These are phyloP conservation scores for Globisporangium spiculum DNA, from an alignment of 352 stramenopile genomes.

Conservation along the genomic window DNA sequence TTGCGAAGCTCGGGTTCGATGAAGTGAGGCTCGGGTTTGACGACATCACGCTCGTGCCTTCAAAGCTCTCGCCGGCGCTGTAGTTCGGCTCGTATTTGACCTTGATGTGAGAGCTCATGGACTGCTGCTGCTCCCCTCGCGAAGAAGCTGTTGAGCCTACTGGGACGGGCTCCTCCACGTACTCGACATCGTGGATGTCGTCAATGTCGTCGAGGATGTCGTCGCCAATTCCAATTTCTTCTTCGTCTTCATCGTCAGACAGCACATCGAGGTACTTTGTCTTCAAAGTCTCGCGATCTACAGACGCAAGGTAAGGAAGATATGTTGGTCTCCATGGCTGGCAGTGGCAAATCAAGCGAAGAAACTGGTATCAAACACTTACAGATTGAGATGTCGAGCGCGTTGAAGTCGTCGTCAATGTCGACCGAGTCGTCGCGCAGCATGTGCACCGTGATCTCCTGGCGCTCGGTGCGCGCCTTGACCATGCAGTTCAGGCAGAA, in stretches of 20 bases:
- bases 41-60: slow-evolving; percentile 20
- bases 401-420: slow-evolving; percentile 13
- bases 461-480: slow-evolving; percentile 24
- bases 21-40: slow-evolving; percentile 12
- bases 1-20: slow-evolving; percentile 15
- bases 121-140: not conserved
- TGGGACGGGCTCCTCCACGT: slow-evolving; percentile 10
- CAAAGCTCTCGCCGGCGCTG: slow-evolving; percentile 14
- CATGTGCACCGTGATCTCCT: slow-evolving; percentile 14
- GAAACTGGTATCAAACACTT: not conserved
- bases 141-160: not conserved
- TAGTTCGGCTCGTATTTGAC: slow-evolving; percentile 12
- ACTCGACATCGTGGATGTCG: slow-evolving; percentile 18
- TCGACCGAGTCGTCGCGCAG: slow-evolving; percentile 12
- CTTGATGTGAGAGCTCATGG: slow-evolving; percentile 10
- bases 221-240: not conserved
- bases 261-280: slow-evolving; percentile 24
- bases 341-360: not conserved
- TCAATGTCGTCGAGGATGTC: slow-evolving; percentile 3
- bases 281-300: slow-evolving; percentile 19
- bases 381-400: slow-evolving; percentile 19
- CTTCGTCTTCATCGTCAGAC: slow-evolving; percentile 24
- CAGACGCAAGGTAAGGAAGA: not conserved
- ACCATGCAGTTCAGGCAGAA: slow-evolving; percentile 37
- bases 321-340: not conserved